Evolutionary conservation across 2,329 filamentous ascomycete genomes (phyloP), one percentile per base, ranked within the genome.

Genomic region (Colletotrichum costaricense): DNA sequence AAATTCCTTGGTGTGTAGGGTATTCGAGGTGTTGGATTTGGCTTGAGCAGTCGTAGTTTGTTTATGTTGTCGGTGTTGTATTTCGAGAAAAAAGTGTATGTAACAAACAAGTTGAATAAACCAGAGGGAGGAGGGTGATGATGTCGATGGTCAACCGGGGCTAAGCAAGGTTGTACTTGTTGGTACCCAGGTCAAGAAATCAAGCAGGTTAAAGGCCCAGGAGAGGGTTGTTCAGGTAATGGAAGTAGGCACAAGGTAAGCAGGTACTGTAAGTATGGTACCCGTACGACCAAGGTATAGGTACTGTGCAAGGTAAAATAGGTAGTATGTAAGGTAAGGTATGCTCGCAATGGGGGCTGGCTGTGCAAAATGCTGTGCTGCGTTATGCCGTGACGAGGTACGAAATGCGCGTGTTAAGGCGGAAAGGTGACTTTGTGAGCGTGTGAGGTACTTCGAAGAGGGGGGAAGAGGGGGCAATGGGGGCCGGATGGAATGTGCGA

Each of bases 341-440:
- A 49, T 49, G 42, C 60, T 33, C 38, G 9, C 33, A 24, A 22
- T 12, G n/a, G 60, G 42, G 60, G 38, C 33, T n/a, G 28, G 28
- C 28, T 54, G 46, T 35, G 60, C 60, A 63, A 63, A 63, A 63
- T 54, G 46, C 46, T 30, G 16, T 28, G 62, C 49, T 64, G 62
- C 33, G 62, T 22, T 35, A 46, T 26, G 46, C 60, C 30, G 30
- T n/a, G 62, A 38, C 22, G 24, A 63, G 58, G 14, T 42, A 42
- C 38, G 38, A 42, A 42, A 42, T 42, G 38, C 38, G 38, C 38
- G 16, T 42, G 38, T 42, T 42, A 42, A 42, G 38, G 38, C 38
- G 38, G 38, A 42, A 42, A 19, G 38, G 38, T 42, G 38, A 42
- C 16, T 42, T 8, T 42, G 38, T 42, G 38, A 42, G 38, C 30